A percentile compares a stretch with the other conserved stretches of the same genome.
Evolutionary conservation across 2,329 filamentous ascomycete species (phyloP).

Genomic region (Calcarisporium arbuscula): DNA sequence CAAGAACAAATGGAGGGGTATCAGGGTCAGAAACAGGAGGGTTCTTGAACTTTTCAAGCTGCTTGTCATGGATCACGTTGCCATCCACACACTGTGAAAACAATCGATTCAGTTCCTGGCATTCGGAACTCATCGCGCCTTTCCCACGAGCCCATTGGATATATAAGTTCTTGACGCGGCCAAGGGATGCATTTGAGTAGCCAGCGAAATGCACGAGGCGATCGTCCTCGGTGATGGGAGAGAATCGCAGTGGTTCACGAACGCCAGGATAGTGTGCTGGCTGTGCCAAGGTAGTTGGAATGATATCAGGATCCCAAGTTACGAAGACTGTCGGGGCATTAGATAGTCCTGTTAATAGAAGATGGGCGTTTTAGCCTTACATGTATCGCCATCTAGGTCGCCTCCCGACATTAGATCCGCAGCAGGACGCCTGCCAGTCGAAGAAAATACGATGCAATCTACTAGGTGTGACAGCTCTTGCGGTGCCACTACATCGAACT

Average conservation of each 20-base stretch:
- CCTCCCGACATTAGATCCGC: slow-evolving; percentile 37
- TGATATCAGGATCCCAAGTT: slow-evolving; percentile 32
- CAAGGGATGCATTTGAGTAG: slow-evolving; percentile 31
- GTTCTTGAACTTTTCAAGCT: slow-evolving; percentile 23
- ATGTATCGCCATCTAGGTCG: slow-evolving; percentile 34
- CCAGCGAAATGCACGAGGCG: slow-evolving; percentile 32
- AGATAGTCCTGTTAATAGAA: too few relatives aligned
- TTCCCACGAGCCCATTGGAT: slow-evolving; percentile 32
- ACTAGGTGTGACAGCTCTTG: slow-evolving; percentile 28
- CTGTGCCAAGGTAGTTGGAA: slow-evolving; percentile 27
- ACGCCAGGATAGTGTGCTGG: slow-evolving; percentile 31
- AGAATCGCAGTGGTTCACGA: slow-evolving; percentile 28
- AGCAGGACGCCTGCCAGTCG: slow-evolving; percentile 26
- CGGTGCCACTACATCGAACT: slow-evolving; percentile 30
- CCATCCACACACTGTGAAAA: slow-evolving; percentile 36
- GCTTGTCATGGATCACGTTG: slow-evolving; percentile 26
- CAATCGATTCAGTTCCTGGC: slow-evolving; percentile 33
- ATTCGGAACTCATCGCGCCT: slow-evolving; percentile 29
- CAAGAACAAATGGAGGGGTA: slow-evolving; percentile 26
- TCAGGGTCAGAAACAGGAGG: slow-evolving; percentile 16
- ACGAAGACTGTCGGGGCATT: slow-evolving; percentile 27
- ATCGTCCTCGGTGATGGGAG: slow-evolving; percentile 28
- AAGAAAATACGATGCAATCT: slow-evolving; percentile 35
- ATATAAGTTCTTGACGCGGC: slow-evolving; percentile 33
- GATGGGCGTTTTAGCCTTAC: slow-evolving; percentile 17